Base-by-base conservation (phyloP, 306 rosid genomes). In the Dalbergia oliveri region DNA sequence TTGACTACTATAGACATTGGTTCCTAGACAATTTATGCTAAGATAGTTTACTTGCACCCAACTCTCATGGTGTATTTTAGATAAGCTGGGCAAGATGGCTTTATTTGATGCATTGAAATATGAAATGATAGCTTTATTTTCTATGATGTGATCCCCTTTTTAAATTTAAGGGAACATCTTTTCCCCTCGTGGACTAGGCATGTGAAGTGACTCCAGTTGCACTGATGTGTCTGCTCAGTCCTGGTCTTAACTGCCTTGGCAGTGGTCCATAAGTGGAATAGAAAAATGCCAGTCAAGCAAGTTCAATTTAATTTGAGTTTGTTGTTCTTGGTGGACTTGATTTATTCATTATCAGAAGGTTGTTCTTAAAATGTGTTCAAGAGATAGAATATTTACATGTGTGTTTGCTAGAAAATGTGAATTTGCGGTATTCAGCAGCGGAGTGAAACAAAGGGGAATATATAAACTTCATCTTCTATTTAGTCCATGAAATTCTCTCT, bases 401-500 rank as follows among this genome's bases (percentile, higher is more conserved):
- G 54, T 21, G 16, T 41, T 62, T 31, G 23, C 23, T 14, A 26
- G 66, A 61, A 56, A 18, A 81, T 75, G 49, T 47, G 71, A 67
- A 49, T 58, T 58, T 21, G 41, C 66, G 47, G 57, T 23, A 41
- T 33, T 73, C 37, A 65, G 26, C 35, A n/a, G n/a, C 61, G 65
- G 11, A 58, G 72, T 13, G 53, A 45, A 72, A 23, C 43, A 64
- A 44, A 18, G 23, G 44, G 56, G 19, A 71, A 51, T 56, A 7
- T 54, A 11, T 37, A 64, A 13, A 33, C 39, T 77, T 70, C 23
- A 70, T 70, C 47, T 34, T 64, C 11, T 21, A 39, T 44, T 33
- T 14, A 69, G 21, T 67, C 64, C 47, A 11, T 43, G 44, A 50
- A 64, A 73, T 77, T 45, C 64, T 58, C n/a, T 19, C 58, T 60